Conservation (phyloP, 2,329 filamentous ascomycete species). For the Hypoxylon sp. region DNA sequence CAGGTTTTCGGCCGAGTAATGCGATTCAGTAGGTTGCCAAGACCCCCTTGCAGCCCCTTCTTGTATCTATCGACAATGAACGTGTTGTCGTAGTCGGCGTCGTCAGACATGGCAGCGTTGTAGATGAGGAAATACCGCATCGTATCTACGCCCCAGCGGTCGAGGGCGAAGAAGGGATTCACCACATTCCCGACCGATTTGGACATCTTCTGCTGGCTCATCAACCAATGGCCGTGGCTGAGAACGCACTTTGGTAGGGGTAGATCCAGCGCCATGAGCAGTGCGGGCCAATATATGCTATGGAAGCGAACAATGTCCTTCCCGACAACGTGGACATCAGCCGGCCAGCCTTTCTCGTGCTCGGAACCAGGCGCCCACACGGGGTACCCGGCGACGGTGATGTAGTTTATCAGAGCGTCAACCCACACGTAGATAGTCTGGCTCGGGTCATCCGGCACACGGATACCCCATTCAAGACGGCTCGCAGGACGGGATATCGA, state of each 20-base stretch:
- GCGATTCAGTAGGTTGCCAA: conserved; percentile 85
- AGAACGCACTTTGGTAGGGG: conserved; percentile 83
- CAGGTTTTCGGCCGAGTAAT: conserved; percentile 77
- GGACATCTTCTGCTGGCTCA: conserved; percentile 93
- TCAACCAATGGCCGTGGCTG: conserved; percentile 95
- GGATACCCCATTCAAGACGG: conserved; percentile 88
- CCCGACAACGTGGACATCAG: conserved; percentile 90
- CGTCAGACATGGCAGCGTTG: conserved; percentile 80
- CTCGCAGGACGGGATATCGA: conserved; percentile 87
- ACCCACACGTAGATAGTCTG: conserved; percentile 99
- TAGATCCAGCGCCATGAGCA: conserved; percentile 88
- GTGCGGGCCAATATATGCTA: conserved; percentile 97
- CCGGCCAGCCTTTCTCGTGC: conserved; percentile 80
- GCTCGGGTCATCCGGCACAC: conserved; percentile 82
- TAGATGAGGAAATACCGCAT: conserved; percentile 91
- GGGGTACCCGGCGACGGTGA: conserved; percentile 89
- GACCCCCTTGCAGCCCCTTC: conserved; percentile 78
- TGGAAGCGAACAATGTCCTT: conserved; percentile 98
- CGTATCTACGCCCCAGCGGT: conserved; percentile 87
- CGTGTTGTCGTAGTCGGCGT: conserved; percentile 87
- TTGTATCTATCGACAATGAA: conserved; percentile 82
- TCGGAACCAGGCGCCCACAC: conserved; percentile 75
- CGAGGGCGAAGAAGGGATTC: conserved; percentile 90
- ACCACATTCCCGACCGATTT: conserved; percentile 96
- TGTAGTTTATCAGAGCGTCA: conserved; percentile 93